Base-by-base conservation (phyloP, 805 yeast genomes). In the Candida schatavii region DNA sequence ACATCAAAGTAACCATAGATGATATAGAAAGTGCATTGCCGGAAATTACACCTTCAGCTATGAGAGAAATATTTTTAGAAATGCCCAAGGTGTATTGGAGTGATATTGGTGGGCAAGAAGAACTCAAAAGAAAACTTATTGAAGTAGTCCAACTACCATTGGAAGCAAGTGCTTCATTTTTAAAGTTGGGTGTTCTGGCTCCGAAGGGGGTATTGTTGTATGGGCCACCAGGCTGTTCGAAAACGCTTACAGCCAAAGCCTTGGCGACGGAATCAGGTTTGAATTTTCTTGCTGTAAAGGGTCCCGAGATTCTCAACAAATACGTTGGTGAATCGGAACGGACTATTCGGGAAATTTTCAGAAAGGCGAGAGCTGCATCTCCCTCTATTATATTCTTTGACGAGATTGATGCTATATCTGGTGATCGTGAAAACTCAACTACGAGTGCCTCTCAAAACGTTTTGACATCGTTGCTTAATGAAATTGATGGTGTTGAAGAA, bases 161-260 rank as follows among this genome's bases (percentile, higher is more conserved):
- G 22, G 84, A 83, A 43, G 91, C 93, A 2, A 74, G 86, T 0
- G 89, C 80, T 0, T 74, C 95, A 0, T 93, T 93, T 59, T 70
- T 70, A 15, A 69, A 76, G 32, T 70, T 93, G 11, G 98, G 98
- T 0, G 83, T 93, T 3, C 70, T 78, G 33, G 89, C 98, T 0
- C 99, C 99, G 3, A 85, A 88, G 50, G 99, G 99, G 28, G 85
- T 93, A 1, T 63, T 93, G 36, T 69, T 93, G 17, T 93, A 93
- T 61, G 99, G 99, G 0, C 99, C 99, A 1, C 98, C 99, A 0
- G 99, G 99, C 13, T 91, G 98, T 67, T 90, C 97, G 9, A 91
- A 91, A 55, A 91, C 99, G 0, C 64, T 91, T 46, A 88, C 96
- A 0, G 98, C 97, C 2, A 91, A 91, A 56, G 97, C 97, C 0